Base-by-base conservation (phyloP, 1,284 basidiomycete genomes). In the Agaricales sp. region DNA sequence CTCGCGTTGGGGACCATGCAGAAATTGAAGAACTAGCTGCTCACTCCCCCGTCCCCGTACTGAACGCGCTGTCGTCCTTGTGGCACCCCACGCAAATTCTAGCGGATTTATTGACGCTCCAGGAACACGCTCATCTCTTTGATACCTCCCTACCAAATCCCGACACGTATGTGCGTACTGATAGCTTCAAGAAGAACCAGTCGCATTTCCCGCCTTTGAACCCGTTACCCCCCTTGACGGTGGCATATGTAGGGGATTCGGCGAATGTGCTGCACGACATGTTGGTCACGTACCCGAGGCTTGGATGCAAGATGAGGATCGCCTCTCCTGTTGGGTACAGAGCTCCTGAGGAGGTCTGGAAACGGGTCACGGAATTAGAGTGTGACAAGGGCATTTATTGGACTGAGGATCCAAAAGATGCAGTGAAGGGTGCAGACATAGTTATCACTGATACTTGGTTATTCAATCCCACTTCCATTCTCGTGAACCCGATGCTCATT, bases 231-330 rank as follows among this genome's bases (percentile, higher is more conserved):
- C 77, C 83, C 1, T 73, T 96, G 52, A 96, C 92, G 3, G 69
- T 96, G 43, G 87, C 94, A 2, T 99, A 94, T 68, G 80, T 99
- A 48, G 96, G 95, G 4, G 96, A 99, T 69, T 87, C 87, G 25
- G 92, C 94, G 54, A 99, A 99, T 63, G 92, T 99, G 48, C 74
- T 96, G 51, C 92, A 98, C 66, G 95, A 99, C 65, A 94, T 99
- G 87, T 81, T 98, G 30, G 95, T 97, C 50, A 82, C 91, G 4
- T 89, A 88, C 60, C 95, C 95, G 30, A 82, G 96, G 37, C 67
- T 99, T 1, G 96, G 96, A 1, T 92, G 95, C 67, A 70, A 82
- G 50, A 65, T 99, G 41, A 82, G 87, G 48, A 75, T 99, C 23
- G 96, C 94, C 21, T 83, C 83, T 80, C 95, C 55, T 63, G 77